Evolutionary conservation across 805 yeast species (phyloP), one percentile per base, ranked within the genome.

Genomic region (Cyberlindnera samutprakarnensis): DNA sequence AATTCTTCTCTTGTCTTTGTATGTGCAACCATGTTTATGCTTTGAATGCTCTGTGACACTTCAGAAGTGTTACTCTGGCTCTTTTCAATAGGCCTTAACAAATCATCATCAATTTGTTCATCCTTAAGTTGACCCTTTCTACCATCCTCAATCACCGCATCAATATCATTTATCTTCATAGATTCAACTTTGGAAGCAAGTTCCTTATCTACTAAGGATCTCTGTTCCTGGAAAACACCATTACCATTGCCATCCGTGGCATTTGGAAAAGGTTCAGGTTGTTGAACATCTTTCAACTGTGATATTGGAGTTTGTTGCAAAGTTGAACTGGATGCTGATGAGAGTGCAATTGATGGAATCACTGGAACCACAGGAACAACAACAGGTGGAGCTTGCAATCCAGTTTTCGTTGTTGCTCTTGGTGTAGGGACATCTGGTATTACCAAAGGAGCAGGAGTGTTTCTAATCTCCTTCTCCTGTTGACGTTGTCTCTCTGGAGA

Each of bases 1-100:
- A 44, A 47, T 18, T 56, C 57, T 9, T 25, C 15, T 11, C 39
- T 22, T 11, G 57, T 52, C 24, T 43, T 53, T 36, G 49, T 45
- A 32, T 57, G 64, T 0, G 56, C 51, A 14, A 53, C 48, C 24
- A 59, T 54, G 21, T 57, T 54, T 23, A 61, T 51, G 11, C 56
- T 48, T 26, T 33, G 33, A 14, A 44, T 12, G 2, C 49, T 44
- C 14, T 40, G 30, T 3, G 35, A 15, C 13, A 32, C n/a, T 4
- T 32, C 31, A n/a, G 30, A 28, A 11, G 10, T 15, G 12, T 14
- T 24, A 20, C 19, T 21, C 17, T 6, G 14, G 11, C 13, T 18
- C 12, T 24, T 28, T 7, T 28, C 30, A 9, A 28, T 14, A 13
- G 23, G 11, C 17, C 11, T 11, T 25, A 17, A 11, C 26, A 21